Percentiles rank a stretch among this genome's conserved stretches.
These are phyloP conservation scores for Schizosaccharomyces versatilis DNA, from an alignment of 1,139 yeast species.

Conservation along the genomic window DNA sequence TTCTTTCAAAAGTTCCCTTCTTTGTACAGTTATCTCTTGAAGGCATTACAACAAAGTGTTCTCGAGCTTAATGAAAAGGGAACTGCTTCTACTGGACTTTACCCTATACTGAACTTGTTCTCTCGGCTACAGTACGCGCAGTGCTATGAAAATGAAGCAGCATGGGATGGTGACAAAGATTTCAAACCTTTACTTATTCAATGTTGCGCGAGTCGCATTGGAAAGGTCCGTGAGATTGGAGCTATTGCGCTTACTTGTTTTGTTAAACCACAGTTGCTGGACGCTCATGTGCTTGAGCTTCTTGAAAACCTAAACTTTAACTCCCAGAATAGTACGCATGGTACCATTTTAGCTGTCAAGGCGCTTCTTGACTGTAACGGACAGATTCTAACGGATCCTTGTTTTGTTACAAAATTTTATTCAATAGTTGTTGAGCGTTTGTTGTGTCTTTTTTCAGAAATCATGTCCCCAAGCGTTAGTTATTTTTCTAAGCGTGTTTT, in stretches of 20 bases:
- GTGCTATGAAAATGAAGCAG: conserved; percentile 24
- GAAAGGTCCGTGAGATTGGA: conserved; percentile 69
- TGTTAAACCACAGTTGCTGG: conserved; percentile 13
- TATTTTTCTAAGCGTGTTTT: too few relatives aligned
- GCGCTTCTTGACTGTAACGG: not conserved
- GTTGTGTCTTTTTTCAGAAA: too few relatives aligned
- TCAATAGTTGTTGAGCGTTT: too few relatives aligned
- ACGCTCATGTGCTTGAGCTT: conserved; percentile 4
- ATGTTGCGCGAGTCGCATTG: conserved; percentile 31
- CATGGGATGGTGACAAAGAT: conserved; percentile 20
- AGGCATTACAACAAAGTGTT: conserved; percentile 25
- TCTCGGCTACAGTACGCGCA: conserved; percentile 42
- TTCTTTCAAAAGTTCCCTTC: conserved; percentile 46
- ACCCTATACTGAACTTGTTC: conserved; percentile 53
- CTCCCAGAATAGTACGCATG: conserved; percentile 10
- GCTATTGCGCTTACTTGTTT: conserved; percentile 46
- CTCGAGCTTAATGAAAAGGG: conserved; percentile 7
- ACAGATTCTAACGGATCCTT: too few relatives aligned
- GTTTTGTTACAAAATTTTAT: too few relatives aligned
- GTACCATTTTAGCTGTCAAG: conserved; percentile 6
- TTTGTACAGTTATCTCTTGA: conserved; percentile 28
- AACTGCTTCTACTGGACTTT: conserved; percentile 19
- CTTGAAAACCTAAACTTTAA: conserved; percentile 1
- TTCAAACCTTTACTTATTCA: conserved; percentile 28
- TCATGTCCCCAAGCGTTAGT: too few relatives aligned